These are phyloP conservation scores for Mortierella sp. DNA, from an alignment of 371 early-diverging fungal species.

Conservation along the genomic window DNA sequence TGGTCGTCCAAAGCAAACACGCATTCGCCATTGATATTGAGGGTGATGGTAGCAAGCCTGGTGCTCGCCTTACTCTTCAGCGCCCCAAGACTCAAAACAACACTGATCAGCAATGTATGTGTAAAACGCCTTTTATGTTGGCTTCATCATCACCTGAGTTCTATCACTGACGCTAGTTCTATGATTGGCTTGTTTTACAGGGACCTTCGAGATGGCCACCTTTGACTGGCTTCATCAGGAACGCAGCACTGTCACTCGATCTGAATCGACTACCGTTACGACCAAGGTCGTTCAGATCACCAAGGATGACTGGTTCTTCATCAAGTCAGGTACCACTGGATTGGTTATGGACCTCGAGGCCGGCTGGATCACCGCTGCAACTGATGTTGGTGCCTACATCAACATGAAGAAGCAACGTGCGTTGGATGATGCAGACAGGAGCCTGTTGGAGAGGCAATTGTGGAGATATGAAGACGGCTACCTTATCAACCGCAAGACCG, in stretches of 20 bases:
- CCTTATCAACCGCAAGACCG: constrained; percentile 62
- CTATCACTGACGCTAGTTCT: not conserved
- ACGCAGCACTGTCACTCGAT: constrained; percentile 12
- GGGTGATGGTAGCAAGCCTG: constrained; percentile 43
- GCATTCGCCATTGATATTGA: constrained; percentile 62
- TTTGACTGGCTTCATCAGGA: constrained; percentile 31
- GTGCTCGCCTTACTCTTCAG: constrained; percentile 49
- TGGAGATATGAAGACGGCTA: constrained; percentile 67
- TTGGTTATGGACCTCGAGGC: constrained; percentile 51
- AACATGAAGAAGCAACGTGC: constrained; percentile 52
- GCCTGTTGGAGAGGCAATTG: constrained; percentile 56
- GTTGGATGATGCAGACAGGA: constrained; percentile 35
- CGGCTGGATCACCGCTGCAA: constrained; percentile 51
- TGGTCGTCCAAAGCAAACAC: constrained; percentile 56
- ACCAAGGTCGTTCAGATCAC: constrained; percentile 31
- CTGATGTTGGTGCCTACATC: constrained; percentile 50
- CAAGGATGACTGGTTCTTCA: constrained; percentile 51
- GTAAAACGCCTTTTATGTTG: not conserved
- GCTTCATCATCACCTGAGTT: not conserved
- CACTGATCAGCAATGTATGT: constrained; percentile 41
- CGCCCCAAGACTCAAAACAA: constrained; percentile 49
- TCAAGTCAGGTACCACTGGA: constrained; percentile 40
- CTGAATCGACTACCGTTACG: constrained; percentile 1
- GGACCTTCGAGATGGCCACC: constrained; percentile 34
- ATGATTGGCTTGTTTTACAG: constrained; percentile 1